Evolutionary conservation across 176 grass and related monocot genomes (phyloP), one percentile per base, ranked within the genome.

Genomic region (Oryza officinalis): DNA sequence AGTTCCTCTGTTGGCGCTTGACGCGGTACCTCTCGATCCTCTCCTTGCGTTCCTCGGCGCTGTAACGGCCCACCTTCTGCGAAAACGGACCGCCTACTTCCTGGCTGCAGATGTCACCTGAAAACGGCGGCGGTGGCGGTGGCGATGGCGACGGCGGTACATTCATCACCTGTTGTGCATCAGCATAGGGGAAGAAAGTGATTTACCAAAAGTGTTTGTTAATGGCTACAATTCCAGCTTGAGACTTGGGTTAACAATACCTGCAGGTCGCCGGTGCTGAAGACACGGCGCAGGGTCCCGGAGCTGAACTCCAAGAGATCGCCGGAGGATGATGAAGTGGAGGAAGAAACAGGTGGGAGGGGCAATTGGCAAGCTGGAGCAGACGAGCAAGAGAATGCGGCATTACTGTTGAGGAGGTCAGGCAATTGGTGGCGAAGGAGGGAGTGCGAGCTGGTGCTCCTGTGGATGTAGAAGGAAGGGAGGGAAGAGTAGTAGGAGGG

Each of bases 1-100:
- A 98, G 73, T 95, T 98, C 83, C 93, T 90, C 28, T 90, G 91
- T 23, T 90, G 89, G n/a, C 96, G 89, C 89, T 98, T 98, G 77
- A 63, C 83, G 23, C 93, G 96, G 52, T 98, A 98, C 38, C 89
- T 81, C 74, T 95, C 87, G 12, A 93, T 94, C 77, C 81, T 89
- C 71, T 94, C 93, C 85, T 94, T 98, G 61, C 87, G 76, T 61
- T 95, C 96, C 80, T 98, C 93, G 1, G 89, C 67, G 65, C 85
- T 98, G 41, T 98, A 98, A 75, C 96, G 91, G 32, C 83, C 86
- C 7, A 86, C 89, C 57, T 89, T 88, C 76, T 72, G 89, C 1
- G 54, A 45, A 7, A 64, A 74, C 30, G 76, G 22, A 0, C 60
- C 91, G 1, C 83, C 82, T 3, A 10, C 72, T 38, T 94, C 90